Evolutionary conservation across 176 grass and related monocot genomes (phyloP).

Genomic region (Pharus latifolius): DNA sequence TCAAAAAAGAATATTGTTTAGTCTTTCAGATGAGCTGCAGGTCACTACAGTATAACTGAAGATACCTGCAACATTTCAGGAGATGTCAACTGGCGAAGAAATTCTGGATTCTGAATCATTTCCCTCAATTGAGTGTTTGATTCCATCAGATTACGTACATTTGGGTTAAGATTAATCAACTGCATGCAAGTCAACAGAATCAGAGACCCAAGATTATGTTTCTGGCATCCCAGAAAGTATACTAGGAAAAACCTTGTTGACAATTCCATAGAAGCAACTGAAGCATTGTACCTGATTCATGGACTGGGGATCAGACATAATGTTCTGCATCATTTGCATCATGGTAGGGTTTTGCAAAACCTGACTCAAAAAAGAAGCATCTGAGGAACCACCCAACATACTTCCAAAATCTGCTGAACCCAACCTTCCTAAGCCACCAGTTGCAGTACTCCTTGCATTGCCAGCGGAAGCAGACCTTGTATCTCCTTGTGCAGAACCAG

Average conservation of each 20-base stretch:
- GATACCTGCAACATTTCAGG: conserved; percentile 68
- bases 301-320: conserved; percentile 60
- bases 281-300: conserved; percentile 45
- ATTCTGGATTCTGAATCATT: conserved; percentile 73
- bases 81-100: conserved; percentile 70
- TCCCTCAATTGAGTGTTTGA: conserved; percentile 63
- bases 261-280: neutral
- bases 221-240: neutral
- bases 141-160: conserved; percentile 52
- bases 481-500: conserved; percentile 40
- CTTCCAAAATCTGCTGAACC: conserved; percentile 38
- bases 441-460: conserved; percentile 25
- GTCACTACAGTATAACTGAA: conserved; percentile 9
- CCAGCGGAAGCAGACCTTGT: conserved; percentile 30
- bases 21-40: neutral
- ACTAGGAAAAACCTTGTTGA: neutral
- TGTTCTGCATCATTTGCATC: conserved; percentile 76
- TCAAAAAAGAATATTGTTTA: neutral
- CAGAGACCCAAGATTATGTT: neutral
- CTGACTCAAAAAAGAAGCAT: conserved; percentile 47
- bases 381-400: conserved; percentile 41
- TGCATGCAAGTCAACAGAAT: neutral
- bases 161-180: conserved; percentile 54
- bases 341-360: conserved; percentile 71
- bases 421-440: conserved; percentile 42